Evolutionary conservation across 257 asterid species (phyloP).

Genomic region (Nicotiana benthamiana): DNA sequence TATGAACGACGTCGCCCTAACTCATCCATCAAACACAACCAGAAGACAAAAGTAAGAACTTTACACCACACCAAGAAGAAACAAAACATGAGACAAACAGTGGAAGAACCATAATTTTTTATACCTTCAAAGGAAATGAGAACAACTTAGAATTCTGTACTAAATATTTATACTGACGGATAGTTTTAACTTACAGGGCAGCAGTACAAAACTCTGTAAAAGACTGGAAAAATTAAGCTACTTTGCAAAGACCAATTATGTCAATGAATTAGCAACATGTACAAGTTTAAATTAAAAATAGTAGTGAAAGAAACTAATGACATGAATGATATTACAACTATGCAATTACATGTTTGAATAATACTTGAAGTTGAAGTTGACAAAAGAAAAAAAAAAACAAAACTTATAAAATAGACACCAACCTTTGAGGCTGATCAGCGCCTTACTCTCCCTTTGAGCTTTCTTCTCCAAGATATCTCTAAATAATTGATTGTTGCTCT

Average conservation of each 20-base stretch:
- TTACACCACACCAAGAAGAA: neutral
- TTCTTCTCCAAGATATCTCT: conserved; percentile 39
- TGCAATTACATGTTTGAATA: neutral
- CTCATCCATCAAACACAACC: conserved; percentile 42
- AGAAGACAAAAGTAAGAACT: conserved; percentile 7
- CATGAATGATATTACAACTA: neutral
- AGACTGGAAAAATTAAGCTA: conserved; percentile 14
- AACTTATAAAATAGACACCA: neutral
- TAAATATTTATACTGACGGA: neutral
- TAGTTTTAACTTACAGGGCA: conserved; percentile 11
- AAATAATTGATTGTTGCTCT: conserved; percentile 32
- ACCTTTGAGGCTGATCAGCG: conserved; percentile 16
- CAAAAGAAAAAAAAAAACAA: neutral
- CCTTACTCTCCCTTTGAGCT: conserved; percentile 41
- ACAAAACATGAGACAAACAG: neutral
- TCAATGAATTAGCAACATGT: neutral
- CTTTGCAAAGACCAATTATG: conserved; percentile 20
- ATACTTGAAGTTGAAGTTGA: neutral
- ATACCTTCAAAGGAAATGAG: conserved; percentile 17
- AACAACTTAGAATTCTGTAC: conserved; percentile 19
- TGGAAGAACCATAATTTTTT: neutral
- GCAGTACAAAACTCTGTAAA: neutral
- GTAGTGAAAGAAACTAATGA: neutral
- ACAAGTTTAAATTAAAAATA: neutral
- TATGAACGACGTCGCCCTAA: conserved; percentile 57